Base-by-base conservation (phyloP, 345 rosid genomes). In the Eucalyptus marginata region DNA sequence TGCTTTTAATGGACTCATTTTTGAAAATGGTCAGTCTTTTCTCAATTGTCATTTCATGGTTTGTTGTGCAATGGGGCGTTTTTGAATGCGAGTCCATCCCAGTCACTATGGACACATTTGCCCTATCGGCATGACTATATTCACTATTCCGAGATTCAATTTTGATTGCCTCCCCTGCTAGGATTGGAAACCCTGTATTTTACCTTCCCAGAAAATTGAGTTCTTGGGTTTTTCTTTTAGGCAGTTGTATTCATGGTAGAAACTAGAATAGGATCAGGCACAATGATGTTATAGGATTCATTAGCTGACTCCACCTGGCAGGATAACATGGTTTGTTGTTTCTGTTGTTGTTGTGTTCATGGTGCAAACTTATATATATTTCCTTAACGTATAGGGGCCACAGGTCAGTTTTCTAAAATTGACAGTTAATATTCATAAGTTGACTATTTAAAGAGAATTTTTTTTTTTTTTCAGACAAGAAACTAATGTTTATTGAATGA, bases 1-100 rank as follows among this genome's bases (percentile, higher is more conserved):
- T 89, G 91, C 89, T 13, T 62, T 91, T 83, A 88, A 88, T 66
- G 92, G 91, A 33, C 89, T 93, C 86, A 40, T 92, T 20, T 93
- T 47, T 64, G 91, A 92, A 89, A 92, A 68, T 18, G 94, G 94
- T 90, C 86, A 7, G 10, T 13, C 22, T 25, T 36, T 44, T 13
- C n/a, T 76, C 83, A 36, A 36, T 76, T 36, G 7, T 36, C 8
- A 36, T 76, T 36, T 36, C 27, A 76, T 76, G 27, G 22, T 36
- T 20, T 76, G 27, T 36, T 18, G 27, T 18, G 27, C 27, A 44
- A 11, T 27, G 24, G 83, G 83, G 83, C 83, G 27, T 71, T 71
- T 68, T 71, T 36, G 46, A 71, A 36, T 36, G 27, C 2, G 46
- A 10, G 83, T 36, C 46, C 83, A 6, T 44, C 83, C 83, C 27